phyloP scores from a whole-genome alignment of 164 flowering plant genomes.

The Litsea cubeba region DNA sequence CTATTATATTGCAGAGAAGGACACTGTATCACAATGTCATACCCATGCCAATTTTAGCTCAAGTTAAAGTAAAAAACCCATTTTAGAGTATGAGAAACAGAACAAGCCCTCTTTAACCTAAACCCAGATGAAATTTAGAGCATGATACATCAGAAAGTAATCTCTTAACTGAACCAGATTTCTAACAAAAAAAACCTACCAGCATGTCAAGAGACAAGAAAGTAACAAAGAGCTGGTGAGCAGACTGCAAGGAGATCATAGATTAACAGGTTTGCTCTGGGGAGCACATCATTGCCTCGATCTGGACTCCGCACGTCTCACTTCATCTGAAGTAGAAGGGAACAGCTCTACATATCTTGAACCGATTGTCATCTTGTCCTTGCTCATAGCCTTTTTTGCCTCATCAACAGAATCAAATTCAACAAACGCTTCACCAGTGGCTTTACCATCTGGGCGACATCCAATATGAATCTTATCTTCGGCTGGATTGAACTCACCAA shows the following conservation, averaged over 20 bases:
- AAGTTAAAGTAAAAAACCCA: too few relatives aligned
- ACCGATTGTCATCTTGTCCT: conserved; percentile 84
- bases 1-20: too few relatives aligned
- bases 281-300: conserved; percentile 50
- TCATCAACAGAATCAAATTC: conserved; percentile 80
- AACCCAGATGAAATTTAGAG: too few relatives aligned
- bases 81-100: too few relatives aligned
- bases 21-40: too few relatives aligned
- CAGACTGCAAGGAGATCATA: background rate
- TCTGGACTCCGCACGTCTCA: conserved; percentile 73
- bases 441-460: conserved; percentile 76
- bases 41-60: too few relatives aligned
- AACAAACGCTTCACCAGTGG: conserved; percentile 89
- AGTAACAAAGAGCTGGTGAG: background rate
- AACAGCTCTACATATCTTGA: conserved; percentile 84
- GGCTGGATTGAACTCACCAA: conserved; percentile 47
- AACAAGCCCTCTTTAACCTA: too few relatives aligned
- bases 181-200: background rate
- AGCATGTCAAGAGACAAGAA: background rate
- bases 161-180: too few relatives aligned
- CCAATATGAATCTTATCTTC: conserved; percentile 69
- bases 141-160: too few relatives aligned
- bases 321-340: conserved; percentile 79
- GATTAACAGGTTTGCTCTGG: background rate
- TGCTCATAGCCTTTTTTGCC: conserved; percentile 77